Base-by-base conservation (phyloP, 2,329 filamentous ascomycete genomes). In the Acrocalymma vagum region DNA sequence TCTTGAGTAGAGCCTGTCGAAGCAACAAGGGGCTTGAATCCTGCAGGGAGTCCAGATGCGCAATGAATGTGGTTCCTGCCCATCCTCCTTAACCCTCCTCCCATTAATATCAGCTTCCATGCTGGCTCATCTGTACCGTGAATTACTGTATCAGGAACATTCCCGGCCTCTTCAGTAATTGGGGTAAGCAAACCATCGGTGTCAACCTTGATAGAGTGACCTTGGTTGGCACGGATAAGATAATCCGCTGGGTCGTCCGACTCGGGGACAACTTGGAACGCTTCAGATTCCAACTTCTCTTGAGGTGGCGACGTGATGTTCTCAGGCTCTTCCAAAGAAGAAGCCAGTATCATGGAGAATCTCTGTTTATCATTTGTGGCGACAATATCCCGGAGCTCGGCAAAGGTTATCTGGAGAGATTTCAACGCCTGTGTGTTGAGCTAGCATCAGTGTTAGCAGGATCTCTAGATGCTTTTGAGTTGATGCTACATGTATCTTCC, bases 221-320 rank as follows among this genome's bases (percentile, higher is more conserved):
- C 94, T 74, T 97, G 94, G 63, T 95, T 96, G 18, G 94, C 94
- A 60, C 94, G 90, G 72, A 99, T 96, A 21, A 95, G 78, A 75
- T 86, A 96, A 67, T 87, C 78, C 0, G 78, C 69, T 0, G 89
- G 79, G 33, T 87, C 75, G 7, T 68, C 65, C 6, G 53, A 53
- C 21, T 55, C 53, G 3, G 27, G 38, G 29, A 51, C 46, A 9
- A 38, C 17, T 22, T 41, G 21, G 6, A 56, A 33, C 6, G 40
- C 42, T 21, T 59, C 51, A 8, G 45, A 15, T 43, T 45, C 39
- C 2, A 37, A 27, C 8, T 44, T 33, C 9, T 48, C 44, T 29
- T 42, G 38, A 7, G 48, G 16, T 14, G 32, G 32, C 16, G 41
- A 30, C 27, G 38, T 17, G n/a, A 14, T 27, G 9, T 43, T 38